These are phyloP conservation scores for Pleurotus giganteus DNA, from an alignment of 768 basidiomycete species.

Conservation along the genomic window DNA sequence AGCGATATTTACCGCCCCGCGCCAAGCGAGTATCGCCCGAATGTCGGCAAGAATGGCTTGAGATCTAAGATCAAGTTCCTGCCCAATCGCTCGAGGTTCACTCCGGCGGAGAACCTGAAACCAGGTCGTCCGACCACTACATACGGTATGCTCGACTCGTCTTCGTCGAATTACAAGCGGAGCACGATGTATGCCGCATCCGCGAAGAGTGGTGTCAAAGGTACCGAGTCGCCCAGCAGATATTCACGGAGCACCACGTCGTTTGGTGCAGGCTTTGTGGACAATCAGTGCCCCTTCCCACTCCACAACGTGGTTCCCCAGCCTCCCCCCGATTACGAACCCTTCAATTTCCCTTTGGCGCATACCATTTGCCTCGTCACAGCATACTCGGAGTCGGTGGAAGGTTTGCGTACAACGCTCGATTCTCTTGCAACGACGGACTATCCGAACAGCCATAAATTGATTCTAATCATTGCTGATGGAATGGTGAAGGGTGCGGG, in stretches of 20 bases:
- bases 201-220: constrained; percentile 43
- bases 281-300: constrained; percentile 90
- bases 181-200: constrained; percentile 50
- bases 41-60: constrained; percentile 73
- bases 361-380: constrained; percentile 97
- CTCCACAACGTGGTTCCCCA: constrained; percentile 88
- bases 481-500: constrained; percentile 98
- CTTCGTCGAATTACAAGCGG: constrained; percentile 56
- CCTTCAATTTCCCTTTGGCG: constrained; percentile 92
- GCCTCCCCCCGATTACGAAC: constrained; percentile 87
- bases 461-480: constrained; percentile 94
- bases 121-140: constrained; percentile 54
- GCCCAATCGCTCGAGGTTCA: constrained; percentile 71
- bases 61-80: constrained; percentile 60
- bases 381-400: constrained; percentile 95
- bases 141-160: constrained; percentile 65
- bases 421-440: constrained; percentile 98
- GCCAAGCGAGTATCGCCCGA: constrained; percentile 87
- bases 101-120: constrained; percentile 65
- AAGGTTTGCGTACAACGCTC: constrained; percentile 95
- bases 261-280: constrained; percentile 54
- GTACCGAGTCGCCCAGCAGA: constrained; percentile 66
- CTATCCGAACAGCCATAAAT: constrained; percentile 96
- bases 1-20: constrained; percentile 94
- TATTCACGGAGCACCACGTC: constrained; percentile 84